A percentile compares a stretch with the other conserved stretches of the same genome.
phyloP scores from a whole-genome alignment of 345 rosid genomes.

The Lepidium didymum region DNA sequence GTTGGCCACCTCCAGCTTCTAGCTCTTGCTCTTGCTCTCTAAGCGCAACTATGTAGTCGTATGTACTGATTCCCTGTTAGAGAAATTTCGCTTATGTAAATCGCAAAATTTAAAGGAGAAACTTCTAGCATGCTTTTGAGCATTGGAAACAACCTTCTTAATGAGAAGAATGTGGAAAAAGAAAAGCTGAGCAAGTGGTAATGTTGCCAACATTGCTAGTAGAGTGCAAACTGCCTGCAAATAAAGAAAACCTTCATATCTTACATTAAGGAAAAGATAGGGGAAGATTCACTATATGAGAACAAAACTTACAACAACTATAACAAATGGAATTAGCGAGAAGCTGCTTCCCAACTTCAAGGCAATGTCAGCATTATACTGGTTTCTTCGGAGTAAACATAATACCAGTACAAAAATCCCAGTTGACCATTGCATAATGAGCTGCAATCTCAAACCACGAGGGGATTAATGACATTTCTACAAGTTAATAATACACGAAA shows the following conservation, averaged over 20 bases:
- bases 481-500: conserved; percentile 43
- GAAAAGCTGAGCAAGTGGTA: conserved; percentile 94
- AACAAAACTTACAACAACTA: conserved; percentile 73
- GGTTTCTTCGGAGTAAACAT: conserved; percentile 74
- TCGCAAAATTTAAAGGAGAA: not conserved
- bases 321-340: conserved; percentile 77
- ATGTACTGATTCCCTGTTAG: conserved; percentile 87
- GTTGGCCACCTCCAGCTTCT: conserved; percentile 82
- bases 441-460: conserved; percentile 84
- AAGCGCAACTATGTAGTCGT: conserved; percentile 93
- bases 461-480: conserved; percentile 39
- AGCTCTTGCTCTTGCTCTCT: conserved; percentile 97
- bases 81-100: not conserved
- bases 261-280: not conserved
- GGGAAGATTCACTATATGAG: not conserved
- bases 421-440: conserved; percentile 85
- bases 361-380: conserved; percentile 58
- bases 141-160: conserved; percentile 54
- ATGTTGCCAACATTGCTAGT: conserved; percentile 89
- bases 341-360: conserved; percentile 94
- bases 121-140: not conserved
- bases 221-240: conserved; percentile 76
- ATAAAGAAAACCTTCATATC: not conserved
- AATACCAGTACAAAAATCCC: conserved; percentile 77
- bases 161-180: conserved; percentile 93